These are phyloP conservation scores for Candida sanyiensis DNA, from an alignment of 805 yeast species.

Conservation along the genomic window DNA sequence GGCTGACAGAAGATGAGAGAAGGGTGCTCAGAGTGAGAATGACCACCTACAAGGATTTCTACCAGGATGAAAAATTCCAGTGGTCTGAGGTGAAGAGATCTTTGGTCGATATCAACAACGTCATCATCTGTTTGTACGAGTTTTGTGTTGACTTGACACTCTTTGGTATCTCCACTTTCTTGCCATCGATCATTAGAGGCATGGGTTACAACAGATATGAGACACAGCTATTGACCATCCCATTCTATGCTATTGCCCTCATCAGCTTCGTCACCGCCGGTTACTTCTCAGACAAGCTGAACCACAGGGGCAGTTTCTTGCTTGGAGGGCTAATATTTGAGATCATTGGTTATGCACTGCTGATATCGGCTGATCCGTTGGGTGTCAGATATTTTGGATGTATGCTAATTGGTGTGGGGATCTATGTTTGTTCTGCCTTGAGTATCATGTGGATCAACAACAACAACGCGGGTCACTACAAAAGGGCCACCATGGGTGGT, in stretches of 20 bases:
- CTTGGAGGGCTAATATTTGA: slow-evolving; percentile 30
- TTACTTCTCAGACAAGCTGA: slow-evolving; percentile 28
- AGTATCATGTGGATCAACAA: slow-evolving; percentile 38
- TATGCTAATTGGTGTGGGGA: slow-evolving; percentile 34
- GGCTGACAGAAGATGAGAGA: slow-evolving; percentile 36
- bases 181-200: slow-evolving; percentile 39
- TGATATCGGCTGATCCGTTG: slow-evolving; percentile 27
- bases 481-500: slow-evolving; percentile 36
- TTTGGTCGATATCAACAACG: slow-evolving; percentile 33
- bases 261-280: slow-evolving; percentile 28
- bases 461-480: slow-evolving; percentile 34
- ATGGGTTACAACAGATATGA: slow-evolving; percentile 38
- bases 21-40: slow-evolving; percentile 32
- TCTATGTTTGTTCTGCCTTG: slow-evolving; percentile 34
- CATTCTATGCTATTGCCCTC: slow-evolving; percentile 35
- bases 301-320: slow-evolving; percentile 32
- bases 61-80: slow-evolving; percentile 32
- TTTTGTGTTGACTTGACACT: slow-evolving; percentile 38
- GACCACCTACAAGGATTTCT: slow-evolving; percentile 30
- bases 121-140: slow-evolving; percentile 33
- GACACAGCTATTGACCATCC: slow-evolving; percentile 41
- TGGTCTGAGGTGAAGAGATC: slow-evolving; percentile 35
- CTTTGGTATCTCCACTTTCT: slow-evolving; percentile 41
- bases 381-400: slow-evolving; percentile 36
- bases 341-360: slow-evolving; percentile 30